Base-by-base conservation (phyloP, 2,329 filamentous ascomycete species). In the Aspergillus sp. region DNA sequence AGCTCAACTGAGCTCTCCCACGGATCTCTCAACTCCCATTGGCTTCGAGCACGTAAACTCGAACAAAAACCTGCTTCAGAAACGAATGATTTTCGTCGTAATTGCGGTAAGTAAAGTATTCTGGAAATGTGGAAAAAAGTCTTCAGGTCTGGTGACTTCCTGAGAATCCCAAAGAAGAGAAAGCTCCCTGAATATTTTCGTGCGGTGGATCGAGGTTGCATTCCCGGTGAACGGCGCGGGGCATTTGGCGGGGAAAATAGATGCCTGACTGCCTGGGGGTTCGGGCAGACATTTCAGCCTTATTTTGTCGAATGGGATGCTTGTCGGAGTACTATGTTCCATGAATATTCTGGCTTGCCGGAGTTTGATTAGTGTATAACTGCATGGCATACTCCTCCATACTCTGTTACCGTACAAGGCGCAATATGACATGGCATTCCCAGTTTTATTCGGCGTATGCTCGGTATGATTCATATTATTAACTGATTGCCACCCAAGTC, bases 111-210 rank as follows among this genome's bases (percentile, higher is more conserved):
- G 20, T 22, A 22, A 22, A 22, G 20, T 22, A 22, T 30, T 30
- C 25, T 30, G 10, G 25, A 30, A 30, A 30, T 4, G 10, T 17
- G 17, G 13, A n/a, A 35, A 35, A 35, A 35, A 35, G 13, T 20
- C 37, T 39, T 39, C 17, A 39, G 37, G 37, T 39, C 37, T 17
- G 15, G 37, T 20, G 37, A 39, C 37, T 17, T 39, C 37, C 12
- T 19, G 37, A 12, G 9, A 17, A 19, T 19, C 33, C 17, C n/a
- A 37, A 37, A 37, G 33, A 37, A 37, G 33, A n/a, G 17, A 37
- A 19, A n/a, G 23, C n/a, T 38, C 49, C 52, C 52, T 50, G 45
- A 52, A 46, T 41, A 52, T 49, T 49, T 48, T 54, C 52, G 49
- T 54, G 17, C 42, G 38, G 51, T 50, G 51, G 51, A 49, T 46